phyloP scores from a whole-genome alignment of 176 grass and related monocot species.

The Oryza brachyantha region DNA sequence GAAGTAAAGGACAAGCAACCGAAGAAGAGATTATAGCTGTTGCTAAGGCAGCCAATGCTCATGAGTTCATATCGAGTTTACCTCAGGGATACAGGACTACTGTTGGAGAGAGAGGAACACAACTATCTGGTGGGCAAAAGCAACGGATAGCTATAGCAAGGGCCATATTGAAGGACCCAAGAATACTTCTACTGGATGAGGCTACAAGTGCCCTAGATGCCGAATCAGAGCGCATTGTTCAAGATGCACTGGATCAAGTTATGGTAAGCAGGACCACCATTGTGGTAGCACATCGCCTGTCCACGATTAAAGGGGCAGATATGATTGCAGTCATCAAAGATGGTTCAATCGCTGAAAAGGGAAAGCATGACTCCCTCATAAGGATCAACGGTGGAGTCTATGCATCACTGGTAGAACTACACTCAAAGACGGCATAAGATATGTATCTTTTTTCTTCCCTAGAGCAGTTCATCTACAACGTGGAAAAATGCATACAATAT shows the following conservation, averaged over 20 bases:
- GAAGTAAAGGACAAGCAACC: slow-evolving; percentile 37
- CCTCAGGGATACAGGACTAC: slow-evolving; percentile 48
- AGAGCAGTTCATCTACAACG: not conserved
- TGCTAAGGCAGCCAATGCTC: slow-evolving; percentile 45
- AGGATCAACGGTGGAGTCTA: slow-evolving; percentile 31
- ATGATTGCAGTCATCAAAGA: slow-evolving; percentile 44
- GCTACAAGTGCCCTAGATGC: slow-evolving; percentile 58
- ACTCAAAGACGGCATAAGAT: slow-evolving; percentile 8
- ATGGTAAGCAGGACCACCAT: slow-evolving; percentile 48
- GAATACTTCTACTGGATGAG: slow-evolving; percentile 53
- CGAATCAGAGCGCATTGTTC: slow-evolving; percentile 51
- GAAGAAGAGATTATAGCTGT: slow-evolving; percentile 42
- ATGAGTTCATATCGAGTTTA: slow-evolving; percentile 47
- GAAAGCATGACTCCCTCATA: slow-evolving; percentile 45
- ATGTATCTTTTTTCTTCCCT: not conserved
- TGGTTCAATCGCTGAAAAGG: slow-evolving; percentile 45
- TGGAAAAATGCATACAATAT: not conserved
- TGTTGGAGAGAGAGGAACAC: slow-evolving; percentile 49
- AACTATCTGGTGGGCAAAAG: slow-evolving; percentile 61
- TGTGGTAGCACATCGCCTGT: slow-evolving; percentile 54
- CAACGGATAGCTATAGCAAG: slow-evolving; percentile 59
- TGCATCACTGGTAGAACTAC: slow-evolving; percentile 44
- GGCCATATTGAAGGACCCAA: slow-evolving; percentile 53
- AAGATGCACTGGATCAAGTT: slow-evolving; percentile 42
- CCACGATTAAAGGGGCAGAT: slow-evolving; percentile 53